Conservation (phyloP, 116 monocot genomes). For the Posidonia oceanica region DNA sequence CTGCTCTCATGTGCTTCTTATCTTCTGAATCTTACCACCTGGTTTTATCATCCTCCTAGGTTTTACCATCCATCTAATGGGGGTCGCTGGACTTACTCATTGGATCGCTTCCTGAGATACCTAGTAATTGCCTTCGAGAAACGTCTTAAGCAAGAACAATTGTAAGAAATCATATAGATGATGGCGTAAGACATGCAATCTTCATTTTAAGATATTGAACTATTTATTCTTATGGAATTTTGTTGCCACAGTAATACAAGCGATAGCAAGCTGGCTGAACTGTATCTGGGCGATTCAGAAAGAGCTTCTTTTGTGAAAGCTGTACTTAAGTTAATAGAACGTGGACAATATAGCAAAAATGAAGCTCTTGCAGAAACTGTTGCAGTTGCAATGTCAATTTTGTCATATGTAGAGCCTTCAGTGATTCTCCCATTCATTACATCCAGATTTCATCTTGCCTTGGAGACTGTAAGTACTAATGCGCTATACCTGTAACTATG, state of each 20-base stretch:
- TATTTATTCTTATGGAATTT: slow-evolving; percentile 1
- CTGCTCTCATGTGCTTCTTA: slow-evolving; percentile 11
- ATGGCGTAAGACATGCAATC: background rate
- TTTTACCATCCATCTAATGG: slow-evolving; percentile 99
- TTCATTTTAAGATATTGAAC: slow-evolving; percentile 2
- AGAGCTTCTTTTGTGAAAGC: slow-evolving; percentile 70
- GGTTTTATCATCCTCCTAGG: slow-evolving; percentile 20
- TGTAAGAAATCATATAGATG: slow-evolving; percentile 33
- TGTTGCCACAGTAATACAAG: slow-evolving; percentile 31
- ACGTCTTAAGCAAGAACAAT: slow-evolving; percentile 66
- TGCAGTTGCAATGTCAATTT: slow-evolving; percentile 66
- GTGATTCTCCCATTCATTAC: slow-evolving; percentile 93
- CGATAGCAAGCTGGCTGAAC: slow-evolving; percentile 15
- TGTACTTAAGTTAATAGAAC: slow-evolving; percentile 79
- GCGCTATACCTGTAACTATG: background rate
- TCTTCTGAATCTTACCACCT: background rate
- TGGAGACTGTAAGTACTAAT: slow-evolving; percentile 70
- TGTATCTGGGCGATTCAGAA: slow-evolving; percentile 67
- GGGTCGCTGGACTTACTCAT: slow-evolving; percentile 89
- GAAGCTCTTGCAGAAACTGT: slow-evolving; percentile 88
- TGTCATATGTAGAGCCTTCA: slow-evolving; percentile 95
- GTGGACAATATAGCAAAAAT: slow-evolving; percentile 99
- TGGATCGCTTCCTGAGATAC: slow-evolving; percentile 78
- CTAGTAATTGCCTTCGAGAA: slow-evolving; percentile 75
- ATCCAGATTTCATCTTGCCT: slow-evolving; percentile 74